Conservation (phyloP, 1,139 yeast genomes). For the Nadsonia starkeyi-henricii region DNA sequence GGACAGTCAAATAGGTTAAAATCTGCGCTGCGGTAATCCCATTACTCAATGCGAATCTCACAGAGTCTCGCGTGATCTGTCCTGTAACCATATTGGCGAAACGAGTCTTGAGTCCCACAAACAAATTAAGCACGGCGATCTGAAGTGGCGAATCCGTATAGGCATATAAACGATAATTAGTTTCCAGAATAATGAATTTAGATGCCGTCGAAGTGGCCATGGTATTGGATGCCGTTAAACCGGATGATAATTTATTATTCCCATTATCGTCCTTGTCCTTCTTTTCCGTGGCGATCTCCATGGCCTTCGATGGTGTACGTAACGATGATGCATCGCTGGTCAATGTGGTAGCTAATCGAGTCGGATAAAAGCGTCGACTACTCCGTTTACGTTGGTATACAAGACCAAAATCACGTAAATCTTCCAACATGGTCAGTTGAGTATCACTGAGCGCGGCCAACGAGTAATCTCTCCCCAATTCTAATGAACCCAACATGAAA, state of each 20-base stretch:
- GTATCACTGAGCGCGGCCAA: conserved; percentile 61
- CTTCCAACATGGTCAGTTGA: conserved; percentile 77
- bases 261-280: conserved; percentile 11
- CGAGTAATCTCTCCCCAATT: conserved; percentile 77
- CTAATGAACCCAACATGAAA: conserved; percentile 84
- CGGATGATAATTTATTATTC: conserved; percentile 9
- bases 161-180: conserved; percentile 85
- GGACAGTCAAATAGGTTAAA: conserved; percentile 73
- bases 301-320: conserved; percentile 17
- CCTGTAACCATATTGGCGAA: conserved; percentile 92
- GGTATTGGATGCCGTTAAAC: conserved; percentile 7
- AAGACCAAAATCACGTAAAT: conserved; percentile 80
- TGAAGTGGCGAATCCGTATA: conserved; percentile 92
- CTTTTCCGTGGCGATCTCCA: conserved; percentile 19
- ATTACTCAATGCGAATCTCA: conserved; percentile 64
- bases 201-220: conserved; percentile 14
- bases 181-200: conserved; percentile 78
- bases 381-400: conserved; percentile 61
- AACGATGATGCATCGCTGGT: conserved; percentile 53
- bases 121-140: conserved; percentile 78
- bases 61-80: conserved; percentile 81
- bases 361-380: conserved; percentile 68
- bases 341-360: conserved; percentile 77
- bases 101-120: conserved; percentile 71
- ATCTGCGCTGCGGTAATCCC: conserved; percentile 96